A percentile compares a stretch with the other conserved stretches of the same genome.
Evolutionary conservation across 306 rosid species (phyloP).

Genomic region (Cicer arietinum): DNA sequence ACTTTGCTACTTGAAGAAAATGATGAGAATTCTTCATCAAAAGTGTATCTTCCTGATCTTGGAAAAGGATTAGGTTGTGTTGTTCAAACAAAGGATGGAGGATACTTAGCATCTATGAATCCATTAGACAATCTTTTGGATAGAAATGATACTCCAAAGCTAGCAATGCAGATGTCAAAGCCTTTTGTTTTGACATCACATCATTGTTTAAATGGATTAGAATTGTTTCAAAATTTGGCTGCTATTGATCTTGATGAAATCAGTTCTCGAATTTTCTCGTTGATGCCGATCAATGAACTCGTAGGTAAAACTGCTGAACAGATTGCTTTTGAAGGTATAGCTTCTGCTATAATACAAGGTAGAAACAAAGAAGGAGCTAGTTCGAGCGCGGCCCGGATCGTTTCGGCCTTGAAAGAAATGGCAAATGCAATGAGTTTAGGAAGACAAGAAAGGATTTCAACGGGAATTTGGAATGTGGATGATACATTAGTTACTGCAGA

Average conservation of each 20-base stretch:
- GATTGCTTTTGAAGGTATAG: conserved; percentile 93
- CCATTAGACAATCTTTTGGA: conserved; percentile 59
- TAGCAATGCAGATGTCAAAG: conserved; percentile 90
- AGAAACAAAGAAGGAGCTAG: conserved; percentile 90
- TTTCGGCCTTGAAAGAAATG: conserved; percentile 67
- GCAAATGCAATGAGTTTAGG: conserved; percentile 74
- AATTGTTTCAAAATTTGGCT: conserved; percentile 75
- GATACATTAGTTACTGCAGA: conserved; percentile 64
- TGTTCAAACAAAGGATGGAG: conserved; percentile 83
- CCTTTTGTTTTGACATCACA: conserved; percentile 63
- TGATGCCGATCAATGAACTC: conserved; percentile 78
- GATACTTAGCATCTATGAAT: conserved; percentile 86
- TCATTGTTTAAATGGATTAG: conserved; percentile 63
- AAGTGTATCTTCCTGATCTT: conserved; percentile 80
- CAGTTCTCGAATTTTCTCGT: conserved; percentile 55
- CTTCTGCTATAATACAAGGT: conserved; percentile 91
- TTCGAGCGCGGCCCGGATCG: conserved; percentile 75
- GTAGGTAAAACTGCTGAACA: conserved; percentile 90
- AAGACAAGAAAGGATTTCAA: conserved; percentile 75
- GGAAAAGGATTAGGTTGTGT: conserved; percentile 87
- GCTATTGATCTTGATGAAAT: conserved; percentile 67
- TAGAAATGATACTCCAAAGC: conserved; percentile 71
- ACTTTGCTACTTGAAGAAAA: conserved; percentile 53
- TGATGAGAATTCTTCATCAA: conserved; percentile 34
- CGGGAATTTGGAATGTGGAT: conserved; percentile 81